Conservation (phyloP, 306 rosid genomes). For the Citrullus amarus region DNA sequence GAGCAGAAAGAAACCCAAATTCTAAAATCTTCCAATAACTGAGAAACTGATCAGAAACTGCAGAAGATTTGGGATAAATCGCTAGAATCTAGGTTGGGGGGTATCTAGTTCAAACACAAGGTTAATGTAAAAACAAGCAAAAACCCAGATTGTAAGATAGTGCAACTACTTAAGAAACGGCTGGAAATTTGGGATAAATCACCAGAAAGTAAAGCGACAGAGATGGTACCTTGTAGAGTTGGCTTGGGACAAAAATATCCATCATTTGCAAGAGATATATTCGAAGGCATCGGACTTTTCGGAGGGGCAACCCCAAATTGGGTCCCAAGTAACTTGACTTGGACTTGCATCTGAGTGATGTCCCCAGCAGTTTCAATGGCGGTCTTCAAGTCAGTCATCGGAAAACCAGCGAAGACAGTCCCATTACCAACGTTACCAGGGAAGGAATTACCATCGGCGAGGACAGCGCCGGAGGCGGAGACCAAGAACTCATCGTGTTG, state of each 20-base stretch:
- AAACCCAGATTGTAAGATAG: not conserved
- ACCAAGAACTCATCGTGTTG: constrained; percentile 50
- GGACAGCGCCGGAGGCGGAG: constrained; percentile 59
- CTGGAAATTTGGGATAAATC: not conserved
- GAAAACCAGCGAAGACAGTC: constrained; percentile 61
- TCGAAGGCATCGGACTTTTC: constrained; percentile 46
- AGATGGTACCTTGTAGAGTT: constrained; percentile 32
- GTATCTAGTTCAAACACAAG: too few species aligned
- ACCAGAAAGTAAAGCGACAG: not conserved
- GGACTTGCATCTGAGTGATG: constrained; percentile 63
- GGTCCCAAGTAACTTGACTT: constrained; percentile 56
- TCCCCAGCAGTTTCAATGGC: constrained; percentile 92
- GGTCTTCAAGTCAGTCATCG: constrained; percentile 77
- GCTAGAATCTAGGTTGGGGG: not conserved
- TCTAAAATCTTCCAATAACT: not conserved
- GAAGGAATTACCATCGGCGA: constrained; percentile 39
- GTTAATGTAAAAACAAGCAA: not conserved
- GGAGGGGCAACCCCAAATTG: constrained; percentile 77
- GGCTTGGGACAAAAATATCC: constrained; percentile 47
- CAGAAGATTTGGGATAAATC: not conserved
- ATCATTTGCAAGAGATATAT: constrained; percentile 59
- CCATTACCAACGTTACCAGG: constrained; percentile 72
- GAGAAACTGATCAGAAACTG: not conserved
- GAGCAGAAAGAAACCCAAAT: not conserved
- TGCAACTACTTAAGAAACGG: not conserved